Base-by-base conservation (phyloP, 129 eudicot genomes). In the Helichrysum umbraculigerum region DNA sequence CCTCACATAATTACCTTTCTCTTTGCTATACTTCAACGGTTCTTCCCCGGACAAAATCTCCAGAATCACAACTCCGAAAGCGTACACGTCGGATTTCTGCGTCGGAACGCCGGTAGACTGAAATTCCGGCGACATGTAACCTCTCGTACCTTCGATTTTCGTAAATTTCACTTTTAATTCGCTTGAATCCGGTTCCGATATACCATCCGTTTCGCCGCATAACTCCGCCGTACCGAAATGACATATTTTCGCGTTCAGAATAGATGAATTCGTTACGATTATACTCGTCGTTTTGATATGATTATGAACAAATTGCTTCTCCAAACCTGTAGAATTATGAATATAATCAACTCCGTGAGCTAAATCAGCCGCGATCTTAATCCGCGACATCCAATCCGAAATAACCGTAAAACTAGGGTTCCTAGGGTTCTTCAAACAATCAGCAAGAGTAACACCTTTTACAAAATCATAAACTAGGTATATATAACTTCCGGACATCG, bases 151-250 rank as follows among this genome's bases (percentile, higher is more conserved):
- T 21, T 84, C 87, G 62, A 93, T 78, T 77, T 91, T 90, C 82
- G 62, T 32, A n/a, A 58, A n/a, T 44, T 71, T 82, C 60, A 89
- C 81, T 8, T 62, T 58, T 7, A 84, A 78, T 66, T 88, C 80
- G 12, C 22, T 81, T 1, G 75, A 35, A 21, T 85, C 73, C 37
- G 20, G 5, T 44, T 34, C 73, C 9, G 34, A 39, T 1, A 12
- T 5, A 4, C 51, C 12, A 52, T 65, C 69, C 0, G 86, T 75
- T 67, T 93, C 98, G 8, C 96, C 96, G 29, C 97, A 90, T 4
- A 93, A 88, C 86, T 86, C 93, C 11, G 98, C 88, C 25, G 97
- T 90, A 7, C 98, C 97, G 44, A 93, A 90, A 79, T 93, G 98
- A 72, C 98, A 93, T 47, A 93, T 88, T 20, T 78, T 87, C 29